phyloP scores from a whole-genome alignment of 2,329 filamentous ascomycete species.

The Pezizomycotina sp. region DNA sequence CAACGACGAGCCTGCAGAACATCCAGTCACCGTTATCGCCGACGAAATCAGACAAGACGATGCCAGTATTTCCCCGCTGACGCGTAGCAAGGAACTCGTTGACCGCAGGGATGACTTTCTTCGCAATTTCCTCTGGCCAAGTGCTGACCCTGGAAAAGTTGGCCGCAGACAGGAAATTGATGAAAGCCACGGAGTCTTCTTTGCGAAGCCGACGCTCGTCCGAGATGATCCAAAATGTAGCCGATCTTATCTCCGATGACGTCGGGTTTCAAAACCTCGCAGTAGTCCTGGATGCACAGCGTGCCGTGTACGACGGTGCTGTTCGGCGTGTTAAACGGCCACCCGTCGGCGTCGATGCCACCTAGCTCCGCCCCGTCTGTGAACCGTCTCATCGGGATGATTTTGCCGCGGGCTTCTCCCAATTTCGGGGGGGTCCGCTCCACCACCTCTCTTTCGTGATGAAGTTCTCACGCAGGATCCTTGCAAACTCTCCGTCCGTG shows the following conservation, averaged over 20 bases:
- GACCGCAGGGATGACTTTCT: slow-evolving; percentile 63
- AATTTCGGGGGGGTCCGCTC: slow-evolving; percentile 58
- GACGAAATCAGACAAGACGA: slow-evolving; percentile 89
- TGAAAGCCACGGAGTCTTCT: slow-evolving; percentile 48
- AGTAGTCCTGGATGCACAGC: slow-evolving; percentile 85
- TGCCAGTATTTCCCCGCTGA: slow-evolving; percentile 47
- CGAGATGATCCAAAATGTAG: slow-evolving; percentile 57
- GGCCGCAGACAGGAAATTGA: slow-evolving; percentile 81
- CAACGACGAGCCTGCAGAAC: slow-evolving; percentile 67
- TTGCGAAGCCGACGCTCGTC: slow-evolving; percentile 44
- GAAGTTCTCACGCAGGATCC: slow-evolving; percentile 58
- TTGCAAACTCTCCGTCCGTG: slow-evolving; percentile 61
- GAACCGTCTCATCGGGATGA: slow-evolving; percentile 74
- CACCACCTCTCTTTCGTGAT: slow-evolving; percentile 53
- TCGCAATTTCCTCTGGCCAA: slow-evolving; percentile 87
- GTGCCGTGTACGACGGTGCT: slow-evolving; percentile 51
- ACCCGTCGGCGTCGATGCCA: slow-evolving; percentile 47
- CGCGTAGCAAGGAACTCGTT: slow-evolving; percentile 25
- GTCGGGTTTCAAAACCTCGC: slow-evolving; percentile 59
- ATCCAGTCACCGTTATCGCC: slow-evolving; percentile 81
- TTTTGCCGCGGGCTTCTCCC: slow-evolving; percentile 61
- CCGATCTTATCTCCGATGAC: slow-evolving; percentile 69
- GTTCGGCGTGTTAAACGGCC: slow-evolving; percentile 80
- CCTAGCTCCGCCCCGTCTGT: slow-evolving; percentile 35
- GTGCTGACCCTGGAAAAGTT: slow-evolving; percentile 88